Percentiles rank a stretch among this genome's conserved stretches.
These are phyloP conservation scores for Chytriomyces sp. DNA, from an alignment of 192 early-diverging fungal genomes.

Conservation along the genomic window DNA sequence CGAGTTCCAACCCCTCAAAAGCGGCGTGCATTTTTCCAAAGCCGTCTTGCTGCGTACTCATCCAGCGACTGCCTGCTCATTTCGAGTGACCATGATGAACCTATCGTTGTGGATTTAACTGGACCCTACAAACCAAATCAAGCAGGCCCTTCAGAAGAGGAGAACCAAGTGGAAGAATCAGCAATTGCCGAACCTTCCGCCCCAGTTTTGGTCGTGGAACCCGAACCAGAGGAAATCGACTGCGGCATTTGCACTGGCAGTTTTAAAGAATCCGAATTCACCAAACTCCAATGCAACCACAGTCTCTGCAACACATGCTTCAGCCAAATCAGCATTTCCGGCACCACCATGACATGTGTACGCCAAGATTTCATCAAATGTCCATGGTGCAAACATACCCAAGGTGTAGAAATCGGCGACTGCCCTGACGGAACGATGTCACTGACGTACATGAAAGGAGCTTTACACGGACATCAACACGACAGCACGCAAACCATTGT, in stretches of 20 bases:
- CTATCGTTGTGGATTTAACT: no score
- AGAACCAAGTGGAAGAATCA: no score
- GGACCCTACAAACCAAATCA: no score
- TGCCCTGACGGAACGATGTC: constrained; percentile 26
- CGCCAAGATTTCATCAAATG: constrained; percentile 5
- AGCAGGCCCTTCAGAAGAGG: no score
- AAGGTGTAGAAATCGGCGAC: constrained; percentile 8
- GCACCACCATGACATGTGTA: constrained; percentile 18
- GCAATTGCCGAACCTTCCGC: no score
- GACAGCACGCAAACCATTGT: neutral
- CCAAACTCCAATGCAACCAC: neutral
- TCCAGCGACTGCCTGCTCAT: no score
- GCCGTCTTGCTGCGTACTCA: no score
- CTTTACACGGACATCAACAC: constrained; percentile 2
- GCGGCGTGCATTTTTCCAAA: no score
- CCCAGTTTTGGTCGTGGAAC: no score
- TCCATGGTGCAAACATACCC: constrained; percentile 7
- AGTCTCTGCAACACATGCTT: constrained; percentile 7
- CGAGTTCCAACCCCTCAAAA: no score
- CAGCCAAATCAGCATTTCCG: neutral
- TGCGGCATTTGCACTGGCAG: constrained; percentile 5
- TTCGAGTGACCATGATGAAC: no score
- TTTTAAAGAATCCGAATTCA: neutral
- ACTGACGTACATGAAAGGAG: neutral
- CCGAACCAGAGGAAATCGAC: neutral